Conservation (phyloP, 2,329 filamentous ascomycete genomes). For the Ceratocystis papillata region DNA sequence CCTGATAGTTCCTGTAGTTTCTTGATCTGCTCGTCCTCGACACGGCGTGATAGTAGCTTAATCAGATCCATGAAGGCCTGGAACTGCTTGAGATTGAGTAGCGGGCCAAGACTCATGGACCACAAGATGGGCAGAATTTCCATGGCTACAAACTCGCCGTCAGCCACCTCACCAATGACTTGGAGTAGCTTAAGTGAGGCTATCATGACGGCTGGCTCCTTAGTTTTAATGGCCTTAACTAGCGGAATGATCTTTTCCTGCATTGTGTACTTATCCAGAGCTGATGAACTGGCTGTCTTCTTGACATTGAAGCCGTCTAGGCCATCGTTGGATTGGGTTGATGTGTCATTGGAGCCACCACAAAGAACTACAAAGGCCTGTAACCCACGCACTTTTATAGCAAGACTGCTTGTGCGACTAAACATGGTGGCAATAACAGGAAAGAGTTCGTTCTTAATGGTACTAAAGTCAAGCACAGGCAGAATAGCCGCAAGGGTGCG, state of each 20-base stretch:
- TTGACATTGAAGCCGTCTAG: conserved; percentile 58
- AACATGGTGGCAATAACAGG: conserved; percentile 85
- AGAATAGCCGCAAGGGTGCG: conserved; percentile 69
- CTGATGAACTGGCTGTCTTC: conserved; percentile 56
- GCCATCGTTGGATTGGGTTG: conserved; percentile 51
- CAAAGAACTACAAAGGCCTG: conserved; percentile 86
- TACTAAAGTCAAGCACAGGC: conserved; percentile 85
- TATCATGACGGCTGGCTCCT: conserved; percentile 96
- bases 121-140: conserved; percentile 84
- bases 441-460: conserved; percentile 93
- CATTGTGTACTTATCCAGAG: conserved; percentile 94
- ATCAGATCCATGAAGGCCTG: conserved; percentile 83
- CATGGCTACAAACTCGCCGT: conserved; percentile 83
- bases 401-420: conserved; percentile 81
- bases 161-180: conserved; percentile 70
- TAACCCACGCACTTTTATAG: conserved; percentile 85
- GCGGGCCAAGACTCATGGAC: conserved; percentile 80
- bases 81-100: conserved; percentile 81
- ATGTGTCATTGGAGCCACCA: conserved; percentile 53
- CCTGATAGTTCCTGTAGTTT: conserved; percentile 78
- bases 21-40: conserved; percentile 79
- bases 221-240: conserved; percentile 88
- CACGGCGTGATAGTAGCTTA: conserved; percentile 62
- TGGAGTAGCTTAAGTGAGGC: conserved; percentile 74
- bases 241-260: conserved; percentile 94